Percentiles rank a stretch among this genome's conserved stretches.
Conservation (phyloP, 768 basidiomycete species). For the Pseudohyphozyma bogoriensis region DNA sequence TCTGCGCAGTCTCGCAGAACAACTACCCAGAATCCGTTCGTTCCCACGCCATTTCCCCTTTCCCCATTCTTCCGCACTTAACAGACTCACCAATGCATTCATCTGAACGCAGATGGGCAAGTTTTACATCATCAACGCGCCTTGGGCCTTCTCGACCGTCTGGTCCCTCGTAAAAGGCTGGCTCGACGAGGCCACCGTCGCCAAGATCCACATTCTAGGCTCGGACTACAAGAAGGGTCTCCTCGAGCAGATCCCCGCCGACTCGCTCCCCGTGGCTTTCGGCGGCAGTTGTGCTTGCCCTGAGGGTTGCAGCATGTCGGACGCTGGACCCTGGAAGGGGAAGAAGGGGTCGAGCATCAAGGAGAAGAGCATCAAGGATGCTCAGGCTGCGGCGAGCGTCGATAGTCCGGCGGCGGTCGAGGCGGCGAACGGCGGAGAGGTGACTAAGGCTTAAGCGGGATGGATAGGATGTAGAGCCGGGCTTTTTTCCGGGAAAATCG, state of each 20-base stretch:
- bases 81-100: background rate
- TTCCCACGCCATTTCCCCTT: background rate
- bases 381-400: too few species aligned
- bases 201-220: constrained; percentile 87
- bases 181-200: constrained; percentile 89
- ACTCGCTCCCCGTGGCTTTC: constrained; percentile 74
- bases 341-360: background rate
- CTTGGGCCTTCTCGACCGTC: constrained; percentile 79
- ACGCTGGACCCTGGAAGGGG: constrained; percentile 83
- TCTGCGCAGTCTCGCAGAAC: constrained; percentile 62
- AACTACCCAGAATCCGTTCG: constrained; percentile 65
- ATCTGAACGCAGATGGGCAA: constrained; percentile 57
- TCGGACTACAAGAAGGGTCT: constrained; percentile 62
- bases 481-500: too few species aligned
- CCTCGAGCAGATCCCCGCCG: constrained; percentile 66
- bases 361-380: too few species aligned
- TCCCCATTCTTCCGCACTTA: background rate
- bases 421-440: too few species aligned
- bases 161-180: constrained; percentile 85
- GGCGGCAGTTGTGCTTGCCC: constrained; percentile 70
- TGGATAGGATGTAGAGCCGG: too few species aligned
- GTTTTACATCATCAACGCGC: constrained; percentile 97
- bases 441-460: too few species aligned
- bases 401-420: background rate
- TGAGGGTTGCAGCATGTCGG: constrained; percentile 74